Base-by-base conservation (phyloP, 805 yeast genomes). In the Phaffomyces opuntiae region DNA sequence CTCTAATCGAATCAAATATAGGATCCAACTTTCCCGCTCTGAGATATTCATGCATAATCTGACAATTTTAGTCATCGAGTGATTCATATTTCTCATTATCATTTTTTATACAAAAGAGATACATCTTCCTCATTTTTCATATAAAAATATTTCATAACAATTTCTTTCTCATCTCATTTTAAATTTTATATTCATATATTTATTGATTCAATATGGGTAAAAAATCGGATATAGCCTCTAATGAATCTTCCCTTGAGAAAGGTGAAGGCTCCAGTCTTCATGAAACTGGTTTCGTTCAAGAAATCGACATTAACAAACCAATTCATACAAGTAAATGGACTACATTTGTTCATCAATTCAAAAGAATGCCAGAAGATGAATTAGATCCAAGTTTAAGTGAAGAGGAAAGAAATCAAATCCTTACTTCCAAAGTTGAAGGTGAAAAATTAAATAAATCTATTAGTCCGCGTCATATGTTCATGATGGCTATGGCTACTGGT, bases 401-500 rank as follows among this genome's bases (percentile, higher is more conserved):
- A 45, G 69, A 64, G 44, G 79, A 69, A 68, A 73, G 47, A 44
- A 62, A 58, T 16, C 59, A 59, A 47, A 49, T 60, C 5, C 27
- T 51, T 9, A 45, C 39, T 17, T 43, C 46, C 26, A 49, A 51
- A 39, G 52, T 48, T 38, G 59, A 57, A 47, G 63, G 63, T 57
- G 60, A 62, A 63, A 70, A 62, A 41, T 50, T 66, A 47, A 62
- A 64, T 40, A 66, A 67, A 47, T 58, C 65, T 16, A 62, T 69
- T 40, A 56, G 60, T 36, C 56, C 69, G 7, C 70, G 88, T 57
- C 90, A 83, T 62, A 68, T 84, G 56, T 78, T 81, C 49, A 77
- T 85, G 82, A 82, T 86, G 54, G 87, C 93, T 36, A 71, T 86
- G 49, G 90, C 90, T 46, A 89, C 91, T 38, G 81, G 89, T 49